These are phyloP conservation scores for Sporobolus alterniflorus DNA, from an alignment of 202 grass and related monocot species.

Conservation along the genomic window DNA sequence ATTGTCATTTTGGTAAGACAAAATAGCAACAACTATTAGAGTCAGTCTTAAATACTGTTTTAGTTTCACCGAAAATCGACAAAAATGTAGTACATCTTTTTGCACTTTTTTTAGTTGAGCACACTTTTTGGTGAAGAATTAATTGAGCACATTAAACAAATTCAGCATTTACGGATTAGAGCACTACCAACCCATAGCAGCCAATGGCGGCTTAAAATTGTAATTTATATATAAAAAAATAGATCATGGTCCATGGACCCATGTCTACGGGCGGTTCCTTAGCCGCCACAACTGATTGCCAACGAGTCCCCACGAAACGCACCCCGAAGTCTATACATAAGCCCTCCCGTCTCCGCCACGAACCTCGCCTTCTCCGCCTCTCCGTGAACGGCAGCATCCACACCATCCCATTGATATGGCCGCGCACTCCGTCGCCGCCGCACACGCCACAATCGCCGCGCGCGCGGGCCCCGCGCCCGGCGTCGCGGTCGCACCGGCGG, in stretches of 20 bases:
- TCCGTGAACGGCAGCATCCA: background rate
- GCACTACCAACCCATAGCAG: background rate
- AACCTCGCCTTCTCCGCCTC: slow-evolving; percentile 45
- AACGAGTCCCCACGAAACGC: slow-evolving; percentile 38
- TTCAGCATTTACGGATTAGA: background rate
- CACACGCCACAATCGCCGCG: slow-evolving; percentile 53
- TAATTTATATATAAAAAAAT: background rate
- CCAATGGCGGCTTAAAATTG: background rate
- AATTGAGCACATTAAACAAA: background rate
- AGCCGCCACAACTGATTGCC: slow-evolving; percentile 21
- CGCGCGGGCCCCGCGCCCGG: slow-evolving; percentile 19
- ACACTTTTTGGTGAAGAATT: background rate
- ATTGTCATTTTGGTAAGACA: too few species aligned
- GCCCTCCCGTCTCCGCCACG: background rate
- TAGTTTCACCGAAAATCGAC: background rate
- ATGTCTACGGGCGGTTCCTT: background rate
- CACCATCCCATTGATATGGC: slow-evolving; percentile 37
- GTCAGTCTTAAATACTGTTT: too few species aligned
- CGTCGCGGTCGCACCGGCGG: slow-evolving; percentile 2
- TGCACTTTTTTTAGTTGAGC: background rate
- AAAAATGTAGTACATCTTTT: too few species aligned
- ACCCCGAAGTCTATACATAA: slow-evolving; percentile 42
- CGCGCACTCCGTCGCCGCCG: slow-evolving; percentile 56
- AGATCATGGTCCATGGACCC: slow-evolving; percentile 38
- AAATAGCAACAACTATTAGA: too few species aligned